Conservation (phyloP, 192 early-diverging fungal genomes). For the Coemansia sp. region DNA sequence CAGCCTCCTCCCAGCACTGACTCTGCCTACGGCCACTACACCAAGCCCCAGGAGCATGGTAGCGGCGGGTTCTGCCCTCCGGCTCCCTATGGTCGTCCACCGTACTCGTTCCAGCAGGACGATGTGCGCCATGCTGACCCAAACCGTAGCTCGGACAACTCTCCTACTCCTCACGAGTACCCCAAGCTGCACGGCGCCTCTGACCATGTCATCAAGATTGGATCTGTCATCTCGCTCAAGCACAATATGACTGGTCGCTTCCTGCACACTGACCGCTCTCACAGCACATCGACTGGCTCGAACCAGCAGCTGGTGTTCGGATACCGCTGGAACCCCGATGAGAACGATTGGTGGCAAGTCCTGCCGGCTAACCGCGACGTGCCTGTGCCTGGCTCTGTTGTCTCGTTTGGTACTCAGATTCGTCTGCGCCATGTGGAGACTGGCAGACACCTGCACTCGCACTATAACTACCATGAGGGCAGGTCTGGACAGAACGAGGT, state of each 20-base stretch:
- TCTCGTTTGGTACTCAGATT: conserved; percentile 56
- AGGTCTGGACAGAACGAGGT: conserved; percentile 62
- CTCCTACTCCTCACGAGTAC: conserved; percentile 50
- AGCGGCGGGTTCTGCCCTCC: conserved; percentile 36
- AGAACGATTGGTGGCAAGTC: conserved; percentile 59
- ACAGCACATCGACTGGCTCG: conserved; percentile 54
- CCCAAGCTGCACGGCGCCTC: conserved; percentile 34
- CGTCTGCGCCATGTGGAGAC: conserved; percentile 59
- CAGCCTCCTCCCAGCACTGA: conserved; percentile 24
- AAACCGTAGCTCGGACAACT: conserved; percentile 39
- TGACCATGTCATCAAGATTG: conserved; percentile 50
- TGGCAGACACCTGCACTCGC: conserved; percentile 61
- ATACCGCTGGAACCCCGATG: conserved; percentile 46
- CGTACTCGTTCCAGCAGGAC: conserved; percentile 44
- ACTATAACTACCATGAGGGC: conserved; percentile 53
- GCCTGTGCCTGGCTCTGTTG: conserved; percentile 42
- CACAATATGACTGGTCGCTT: conserved; percentile 61
- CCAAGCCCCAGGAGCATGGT: conserved; percentile 12
- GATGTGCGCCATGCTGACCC: conserved; percentile 50
- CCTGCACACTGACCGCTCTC: conserved; percentile 53
- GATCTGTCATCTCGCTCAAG: conserved; percentile 60
- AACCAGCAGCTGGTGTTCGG: conserved; percentile 63
- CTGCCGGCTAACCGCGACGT: conserved; percentile 55
- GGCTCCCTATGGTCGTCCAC: conserved; percentile 25
- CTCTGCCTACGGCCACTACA: conserved; percentile 35